Evolutionary conservation across 306 rosid species (phyloP), one percentile per base, ranked within the genome.

Genomic region (Morella rubra): DNA sequence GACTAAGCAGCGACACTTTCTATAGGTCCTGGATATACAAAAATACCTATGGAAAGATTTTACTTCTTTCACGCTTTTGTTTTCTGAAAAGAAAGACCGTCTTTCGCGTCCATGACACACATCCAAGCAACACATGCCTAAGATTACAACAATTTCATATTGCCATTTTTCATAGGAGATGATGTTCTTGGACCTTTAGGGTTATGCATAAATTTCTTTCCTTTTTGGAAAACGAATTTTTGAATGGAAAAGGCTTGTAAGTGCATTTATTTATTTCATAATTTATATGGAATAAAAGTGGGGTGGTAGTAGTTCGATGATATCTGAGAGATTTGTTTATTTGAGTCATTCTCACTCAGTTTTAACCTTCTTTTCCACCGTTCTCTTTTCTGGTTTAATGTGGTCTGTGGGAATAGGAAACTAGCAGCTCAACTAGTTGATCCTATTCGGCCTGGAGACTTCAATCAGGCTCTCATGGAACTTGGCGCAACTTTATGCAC

Each of bases 391-490:
- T 85, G 52, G 44, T 2, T 62, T 77, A 46, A 42, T 73, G 60
- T 77, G 76, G 80, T 51, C 12, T 77, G 74, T 77, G 86, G 86
- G 73, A 78, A 81, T 75, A 93, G 97, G 97, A 82, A 90, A 79
- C 80, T 84, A 82, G 96, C 98, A 52, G 91, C 93, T 80, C 94
- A 89, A 78, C 78, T 91, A 78, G 97, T 94, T 72, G 98, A 94
- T 79, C 89, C 89, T 56, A 58, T 81, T 41, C 87, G 94, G 45
- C 97, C 98, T 0, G 98, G 98, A 47, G 93, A 94, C 84, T 90
- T 94, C 85, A 94, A 94, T 83, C 98, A 94, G 82, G 90, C 93
- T 71, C 94, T 94, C 76, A 94, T 94, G 98, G 98, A 94, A 74
- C 98, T 94, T 75, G 98, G 98, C 42, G 97, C 97, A 49, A 91